Evolutionary conservation across 257 asterid genomes (phyloP), one percentile per base, ranked within the genome.

Genomic region (Gynochthodes officinalis): DNA sequence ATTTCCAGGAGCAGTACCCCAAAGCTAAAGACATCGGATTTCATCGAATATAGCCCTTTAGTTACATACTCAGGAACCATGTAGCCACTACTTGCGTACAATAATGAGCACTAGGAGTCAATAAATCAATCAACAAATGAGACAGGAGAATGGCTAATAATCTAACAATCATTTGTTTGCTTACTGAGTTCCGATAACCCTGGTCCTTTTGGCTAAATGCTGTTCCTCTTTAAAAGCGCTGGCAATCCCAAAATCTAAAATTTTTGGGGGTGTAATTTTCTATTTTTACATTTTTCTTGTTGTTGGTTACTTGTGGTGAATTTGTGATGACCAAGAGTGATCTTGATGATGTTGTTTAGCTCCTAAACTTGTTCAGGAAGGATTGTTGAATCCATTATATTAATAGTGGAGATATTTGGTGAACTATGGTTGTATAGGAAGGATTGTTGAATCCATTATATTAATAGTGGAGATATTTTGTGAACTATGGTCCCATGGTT

Each of bases 21-120:
- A 23, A 81, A 85, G 79, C 86, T 83, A 10, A 77, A 85, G 11
- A 83, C 84, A 61, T 85, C 86, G 15, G 86, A 85, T 79, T 83
- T 83, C 52, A 70, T 67, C 0, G 87, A 83, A 40, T 76, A 85
- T n/a, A 76, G 44, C 11, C 86, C 86, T 1, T 73, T 58, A 0
- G 52, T 72, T 0, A 76, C 85, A 46, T 85, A 85, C 33, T 85
- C 87, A 0, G 89, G 87, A 6, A 87, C 76, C 84, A 82, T 82
- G 54, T 85, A 82, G 10, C 86, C 84, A 9, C 83, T 85, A 44
- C 82, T 70, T 61, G 10, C 5, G 42, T n/a, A n/a, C n/a, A 13
- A 7, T 33, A 16, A 40, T 57, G 33, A 25, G 19, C 40, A 13
- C 12, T 30, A 58, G 7, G 4, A 39, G 43, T 57, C 30, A 9